These are phyloP conservation scores for Chaetothyriales sp. DNA, from an alignment of 2,329 filamentous ascomycete genomes.

Conservation along the genomic window DNA sequence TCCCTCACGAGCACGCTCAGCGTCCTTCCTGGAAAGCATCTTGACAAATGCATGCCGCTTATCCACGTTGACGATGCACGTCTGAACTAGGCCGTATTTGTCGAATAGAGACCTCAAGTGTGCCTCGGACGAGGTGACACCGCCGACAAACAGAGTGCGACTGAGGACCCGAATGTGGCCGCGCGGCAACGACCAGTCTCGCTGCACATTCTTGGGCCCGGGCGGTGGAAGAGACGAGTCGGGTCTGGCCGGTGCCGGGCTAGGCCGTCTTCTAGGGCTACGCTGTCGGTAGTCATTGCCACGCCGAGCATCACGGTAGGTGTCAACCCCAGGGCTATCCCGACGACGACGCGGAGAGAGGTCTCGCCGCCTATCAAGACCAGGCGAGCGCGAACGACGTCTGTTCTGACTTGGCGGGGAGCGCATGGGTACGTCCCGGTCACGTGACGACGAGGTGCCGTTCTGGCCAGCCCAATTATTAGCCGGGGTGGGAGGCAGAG, in stretches of 20 bases:
- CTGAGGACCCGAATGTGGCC: conserved; percentile 85
- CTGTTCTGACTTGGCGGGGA: conserved; percentile 50
- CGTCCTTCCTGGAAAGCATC: conserved; percentile 83
- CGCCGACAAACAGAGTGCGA: conserved; percentile 89
- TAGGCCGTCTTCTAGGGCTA: conserved; percentile 56
- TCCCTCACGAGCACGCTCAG: conserved; percentile 66
- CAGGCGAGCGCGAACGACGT: conserved; percentile 68
- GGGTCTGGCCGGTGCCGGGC: conserved; percentile 43
- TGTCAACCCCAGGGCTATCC: conserved; percentile 56
- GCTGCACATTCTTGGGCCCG: conserved; percentile 63
- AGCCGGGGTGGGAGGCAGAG: conserved; percentile 13
- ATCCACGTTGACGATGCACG: conserved; percentile 94
- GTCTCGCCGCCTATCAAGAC: conserved; percentile 55
- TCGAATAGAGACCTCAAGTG: conserved; percentile 72
- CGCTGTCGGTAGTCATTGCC: conserved; percentile 68
- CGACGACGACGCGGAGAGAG: conserved; percentile 49
- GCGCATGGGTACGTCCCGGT: conserved; percentile 39
- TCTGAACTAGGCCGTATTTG: conserved; percentile 78
- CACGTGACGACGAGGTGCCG: conserved; percentile 32
- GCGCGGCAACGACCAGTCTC: conserved; percentile 58
- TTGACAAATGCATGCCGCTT: conserved; percentile 98
- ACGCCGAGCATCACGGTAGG: conserved; percentile 43
- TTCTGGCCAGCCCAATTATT: conserved; percentile 25
- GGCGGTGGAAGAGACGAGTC: conserved; percentile 31
- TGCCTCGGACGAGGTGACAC: conserved; percentile 72